These are phyloP conservation scores for Tagetes erecta DNA, from an alignment of 129 eudicot genomes.

Conservation along the genomic window DNA sequence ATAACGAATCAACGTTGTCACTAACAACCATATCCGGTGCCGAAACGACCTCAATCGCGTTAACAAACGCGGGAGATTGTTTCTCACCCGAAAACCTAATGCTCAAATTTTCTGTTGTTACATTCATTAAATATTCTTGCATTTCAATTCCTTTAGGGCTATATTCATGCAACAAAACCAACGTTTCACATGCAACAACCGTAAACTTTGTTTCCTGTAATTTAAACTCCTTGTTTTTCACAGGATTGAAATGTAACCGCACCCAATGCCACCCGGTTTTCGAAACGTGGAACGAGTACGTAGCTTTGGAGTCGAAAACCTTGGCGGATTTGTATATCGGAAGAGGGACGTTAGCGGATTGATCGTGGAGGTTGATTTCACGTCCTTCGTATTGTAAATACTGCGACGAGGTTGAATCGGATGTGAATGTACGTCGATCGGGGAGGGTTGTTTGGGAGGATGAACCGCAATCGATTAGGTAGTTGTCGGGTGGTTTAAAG, in stretches of 20 bases:
- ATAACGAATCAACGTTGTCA: constrained; percentile 39
- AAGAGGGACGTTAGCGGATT: constrained; percentile 46
- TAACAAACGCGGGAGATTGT: constrained; percentile 57
- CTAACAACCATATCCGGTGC: constrained; percentile 65
- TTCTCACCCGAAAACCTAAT: constrained; percentile 46
- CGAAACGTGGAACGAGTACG: constrained; percentile 56
- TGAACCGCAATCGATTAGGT: constrained; percentile 75
- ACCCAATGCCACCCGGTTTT: constrained; percentile 96
- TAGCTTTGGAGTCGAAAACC: constrained; percentile 59
- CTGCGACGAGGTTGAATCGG: constrained; percentile 48
- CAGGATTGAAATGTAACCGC: constrained; percentile 65
- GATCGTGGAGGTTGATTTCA: constrained; percentile 34
- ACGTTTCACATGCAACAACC: constrained; percentile 49
- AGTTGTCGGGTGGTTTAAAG: constrained; percentile 72
- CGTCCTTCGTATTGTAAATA: constrained; percentile 44
- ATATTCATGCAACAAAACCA: constrained; percentile 63
- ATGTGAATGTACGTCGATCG: constrained; percentile 47
- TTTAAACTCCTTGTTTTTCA: constrained; percentile 47
- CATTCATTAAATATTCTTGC: constrained; percentile 66
- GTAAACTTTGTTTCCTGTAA: constrained; percentile 51
- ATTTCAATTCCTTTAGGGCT: constrained; percentile 23
- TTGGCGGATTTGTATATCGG: constrained; percentile 55
- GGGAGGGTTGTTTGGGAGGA: constrained; percentile 48
- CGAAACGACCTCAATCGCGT: constrained; percentile 78
- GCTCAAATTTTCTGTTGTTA: constrained; percentile 45